Conservation (phyloP, 805 yeast species). For the Zygotorulaspora chibaensis region DNA sequence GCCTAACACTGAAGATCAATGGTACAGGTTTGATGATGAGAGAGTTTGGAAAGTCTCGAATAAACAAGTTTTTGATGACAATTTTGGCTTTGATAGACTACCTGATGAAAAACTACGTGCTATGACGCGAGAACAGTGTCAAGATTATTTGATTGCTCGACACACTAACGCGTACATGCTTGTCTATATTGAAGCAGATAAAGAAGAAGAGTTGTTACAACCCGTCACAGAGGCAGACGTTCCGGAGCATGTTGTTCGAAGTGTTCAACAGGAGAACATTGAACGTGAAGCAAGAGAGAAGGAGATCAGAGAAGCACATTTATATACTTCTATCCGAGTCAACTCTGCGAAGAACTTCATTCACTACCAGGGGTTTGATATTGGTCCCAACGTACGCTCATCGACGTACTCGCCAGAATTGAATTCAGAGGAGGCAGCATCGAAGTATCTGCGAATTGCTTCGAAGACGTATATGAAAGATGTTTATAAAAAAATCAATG, state of each 20-base stretch:
- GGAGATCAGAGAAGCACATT: slow-evolving; percentile 68
- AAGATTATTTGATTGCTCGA: slow-evolving; percentile 62
- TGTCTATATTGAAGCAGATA: slow-evolving; percentile 75
- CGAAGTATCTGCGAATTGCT: slow-evolving; percentile 48
- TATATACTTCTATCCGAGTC: slow-evolving; percentile 54
- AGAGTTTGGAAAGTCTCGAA: slow-evolving; percentile 83
- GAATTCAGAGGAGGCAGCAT: slow-evolving; percentile 43
- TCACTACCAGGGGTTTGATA: slow-evolving; percentile 67
- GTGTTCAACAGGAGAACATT: slow-evolving; percentile 58
- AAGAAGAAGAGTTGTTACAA: slow-evolving; percentile 53
- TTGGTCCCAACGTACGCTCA: slow-evolving; percentile 56
- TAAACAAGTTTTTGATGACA: slow-evolving; percentile 83
- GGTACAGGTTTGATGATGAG: slow-evolving; percentile 96
- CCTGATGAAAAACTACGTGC: slow-evolving; percentile 45
- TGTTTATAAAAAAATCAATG: slow-evolving; percentile 48
- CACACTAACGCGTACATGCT: slow-evolving; percentile 97
- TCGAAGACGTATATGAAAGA: slow-evolving; percentile 52
- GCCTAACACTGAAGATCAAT: slow-evolving; percentile 62
- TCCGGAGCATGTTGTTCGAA: slow-evolving; percentile 65
- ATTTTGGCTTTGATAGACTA: slow-evolving; percentile 75
- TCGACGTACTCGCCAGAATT: slow-evolving; percentile 47
- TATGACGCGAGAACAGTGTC: slow-evolving; percentile 56
- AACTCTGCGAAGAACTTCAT: slow-evolving; percentile 52
- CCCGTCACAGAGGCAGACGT: slow-evolving; percentile 50
- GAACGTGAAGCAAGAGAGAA: slow-evolving; percentile 50